These are phyloP conservation scores for Penicillium maclennaniae DNA, from an alignment of 495 filamentous ascomycete species.

Conservation along the genomic window DNA sequence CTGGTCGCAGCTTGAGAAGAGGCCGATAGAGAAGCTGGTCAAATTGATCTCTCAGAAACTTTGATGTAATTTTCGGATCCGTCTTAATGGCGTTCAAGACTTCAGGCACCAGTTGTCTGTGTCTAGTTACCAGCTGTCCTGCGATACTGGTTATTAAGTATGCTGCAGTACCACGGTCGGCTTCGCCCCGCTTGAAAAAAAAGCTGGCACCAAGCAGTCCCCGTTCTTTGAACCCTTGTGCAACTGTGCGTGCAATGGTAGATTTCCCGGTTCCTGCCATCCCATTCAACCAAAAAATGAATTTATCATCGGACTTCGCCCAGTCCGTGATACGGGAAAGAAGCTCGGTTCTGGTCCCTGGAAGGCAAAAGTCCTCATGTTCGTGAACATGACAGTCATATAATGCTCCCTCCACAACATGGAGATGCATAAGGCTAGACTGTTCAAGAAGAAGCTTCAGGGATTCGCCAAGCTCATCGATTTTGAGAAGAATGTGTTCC, in stretches of 20 bases:
- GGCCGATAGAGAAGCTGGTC: slow-evolving; percentile 45
- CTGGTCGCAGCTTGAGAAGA: slow-evolving; percentile 11
- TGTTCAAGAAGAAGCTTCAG: too few species aligned
- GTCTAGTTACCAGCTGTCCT: slow-evolving; percentile 42
- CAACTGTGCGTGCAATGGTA: slow-evolving; percentile 31
- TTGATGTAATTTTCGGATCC: slow-evolving; percentile 29
- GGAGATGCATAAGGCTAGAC: too few species aligned
- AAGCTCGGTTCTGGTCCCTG: too few species aligned
- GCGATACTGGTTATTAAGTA: slow-evolving; percentile 38
- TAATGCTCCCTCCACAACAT: too few species aligned
- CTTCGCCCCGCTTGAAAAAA: too few species aligned
- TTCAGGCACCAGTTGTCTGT: slow-evolving; percentile 23
- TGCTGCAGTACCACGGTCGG: slow-evolving; percentile 37
- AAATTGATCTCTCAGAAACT: slow-evolving; percentile 44
- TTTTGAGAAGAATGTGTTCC: too few species aligned
- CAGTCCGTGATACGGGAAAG: too few species aligned
- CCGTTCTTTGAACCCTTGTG: slow-evolving; percentile 1
- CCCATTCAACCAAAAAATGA: neutral
- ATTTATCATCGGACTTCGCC: too few species aligned
- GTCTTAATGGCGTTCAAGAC: slow-evolving; percentile 30
- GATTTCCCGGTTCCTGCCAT: too few species aligned
- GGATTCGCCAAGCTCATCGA: too few species aligned
- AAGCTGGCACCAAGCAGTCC: slow-evolving; percentile 26
- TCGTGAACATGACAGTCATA: too few species aligned
- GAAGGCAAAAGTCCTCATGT: too few species aligned